These are phyloP conservation scores for Fusarium poae DNA, from an alignment of 2,329 filamentous ascomycete species.

Conservation along the genomic window DNA sequence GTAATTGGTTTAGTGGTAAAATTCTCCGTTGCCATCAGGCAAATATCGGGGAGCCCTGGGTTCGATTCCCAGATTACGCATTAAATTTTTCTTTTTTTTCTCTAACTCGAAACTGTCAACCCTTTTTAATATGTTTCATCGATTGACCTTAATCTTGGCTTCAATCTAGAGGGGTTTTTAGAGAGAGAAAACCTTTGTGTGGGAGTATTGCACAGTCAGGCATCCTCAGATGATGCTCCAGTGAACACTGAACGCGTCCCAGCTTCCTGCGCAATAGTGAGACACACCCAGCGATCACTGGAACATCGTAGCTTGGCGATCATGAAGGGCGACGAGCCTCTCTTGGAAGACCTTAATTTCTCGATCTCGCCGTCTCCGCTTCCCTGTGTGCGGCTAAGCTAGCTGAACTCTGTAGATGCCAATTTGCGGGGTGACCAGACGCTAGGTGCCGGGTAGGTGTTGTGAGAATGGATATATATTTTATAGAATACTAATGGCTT, in stretches of 20 bases:
- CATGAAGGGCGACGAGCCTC: not conserved
- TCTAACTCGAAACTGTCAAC: accelerated
- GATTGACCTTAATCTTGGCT: accelerated
- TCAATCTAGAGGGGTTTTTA: not conserved
- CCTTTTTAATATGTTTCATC: accelerated
- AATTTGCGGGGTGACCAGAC: not conserved
- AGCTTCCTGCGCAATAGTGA: not conserved
- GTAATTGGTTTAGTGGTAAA: constrained; percentile 23
- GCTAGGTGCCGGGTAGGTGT: not conserved
- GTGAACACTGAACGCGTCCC: not conserved
- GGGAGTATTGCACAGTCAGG: not conserved
- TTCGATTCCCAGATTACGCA: constrained; percentile 22
- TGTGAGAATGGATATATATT: no score
- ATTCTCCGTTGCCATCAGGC: constrained; percentile 12
- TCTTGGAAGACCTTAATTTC: not conserved
- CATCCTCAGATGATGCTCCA: not conserved
- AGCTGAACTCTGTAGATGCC: not conserved
- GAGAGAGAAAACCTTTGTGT: not conserved
- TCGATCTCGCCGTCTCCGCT: not conserved
- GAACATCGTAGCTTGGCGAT: not conserved
- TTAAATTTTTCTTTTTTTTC: not conserved
- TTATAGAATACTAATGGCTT: not conserved
- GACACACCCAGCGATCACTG: not conserved
- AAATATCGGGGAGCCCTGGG: constrained; percentile 9
- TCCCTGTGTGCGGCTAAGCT: not conserved